Evolutionary conservation across 768 basidiomycete genomes (phyloP), one percentile per base, ranked within the genome.

Genomic region (Termitomyces sp.): DNA sequence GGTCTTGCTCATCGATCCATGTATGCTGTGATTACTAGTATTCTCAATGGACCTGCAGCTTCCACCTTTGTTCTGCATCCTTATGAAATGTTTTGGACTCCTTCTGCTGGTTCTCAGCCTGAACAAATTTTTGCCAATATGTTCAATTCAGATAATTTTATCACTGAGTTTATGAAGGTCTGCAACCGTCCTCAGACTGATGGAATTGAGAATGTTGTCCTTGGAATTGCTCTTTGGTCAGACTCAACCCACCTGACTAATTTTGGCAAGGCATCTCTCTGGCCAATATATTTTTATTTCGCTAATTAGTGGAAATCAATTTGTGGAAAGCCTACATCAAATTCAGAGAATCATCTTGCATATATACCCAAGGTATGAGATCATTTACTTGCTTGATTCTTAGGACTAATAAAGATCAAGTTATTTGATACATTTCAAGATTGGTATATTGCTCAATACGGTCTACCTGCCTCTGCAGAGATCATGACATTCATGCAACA

Each of bases 211-310:
- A 38, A 38, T 38, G 12, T 13, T 4, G 35, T 57, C 5, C 46
- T 57, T 38, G 24, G 33, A 11, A 61, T 74, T 2, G 71, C 75
- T 66, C 62, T 74, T 11, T 76, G 70, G 65, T 78, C 74, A 0
- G 77, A 77, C 58, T 70, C 70, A 0, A 79, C 76, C 0, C 74
- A 75, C 58, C 68, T 77, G 11, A 62, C 75, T 1, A 65, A 68
- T 9, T 79, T 79, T 61, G 77, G 77, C 0, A 67, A 56, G 35
- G 70, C 74, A 0, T 65, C 67, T 0, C 67, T 78, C 8, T 81
- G 77, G 78, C 80, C 79, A 2, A 55, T 78, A 0, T 81, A 81
- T 58, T 40, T 75, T 0, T 75, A 63, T 38, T 12, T 5, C 1
- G 38, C 38, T 12, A 38, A 38, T 38, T 11, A 38, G 38, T 38